Conservation (phyloP, 805 yeast species). For the Metschnikowia bowlesiae region DNA sequence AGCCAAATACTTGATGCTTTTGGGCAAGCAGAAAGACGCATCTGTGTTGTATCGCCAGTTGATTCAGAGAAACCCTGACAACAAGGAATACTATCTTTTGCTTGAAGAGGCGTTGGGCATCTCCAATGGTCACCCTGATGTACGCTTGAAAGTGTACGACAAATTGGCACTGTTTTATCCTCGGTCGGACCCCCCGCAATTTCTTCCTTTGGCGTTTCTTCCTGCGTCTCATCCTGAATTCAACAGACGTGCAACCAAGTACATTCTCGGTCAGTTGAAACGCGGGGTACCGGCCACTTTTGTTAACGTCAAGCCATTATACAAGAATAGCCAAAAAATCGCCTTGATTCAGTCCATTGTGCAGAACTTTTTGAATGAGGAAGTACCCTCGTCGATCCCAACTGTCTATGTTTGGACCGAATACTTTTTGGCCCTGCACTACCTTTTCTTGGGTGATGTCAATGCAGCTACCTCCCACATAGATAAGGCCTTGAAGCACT, state of each 20-base stretch:
- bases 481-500: slow-evolving; percentile 60
- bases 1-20: slow-evolving; percentile 57
- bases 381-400: slow-evolving; percentile 32
- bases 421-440: slow-evolving; percentile 77
- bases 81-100: slow-evolving; percentile 56
- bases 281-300: slow-evolving; percentile 90
- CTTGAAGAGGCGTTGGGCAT: slow-evolving; percentile 65
- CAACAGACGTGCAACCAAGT: slow-evolving; percentile 43
- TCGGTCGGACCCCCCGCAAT: slow-evolving; percentile 72
- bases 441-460: slow-evolving; percentile 51
- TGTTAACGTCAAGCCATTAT: slow-evolving; percentile 77
- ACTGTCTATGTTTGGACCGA: slow-evolving; percentile 61
- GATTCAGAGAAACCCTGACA: slow-evolving; percentile 83
- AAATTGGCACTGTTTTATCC: slow-evolving; percentile 72
- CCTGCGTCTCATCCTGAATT: slow-evolving; percentile 49
- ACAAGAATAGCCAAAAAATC: slow-evolving; percentile 40
- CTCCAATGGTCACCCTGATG: slow-evolving; percentile 38
- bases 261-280: slow-evolving; percentile 57
- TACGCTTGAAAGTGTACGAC: slow-evolving; percentile 57
- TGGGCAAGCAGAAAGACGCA: slow-evolving; percentile 61
- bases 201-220: slow-evolving; percentile 72
- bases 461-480: slow-evolving; percentile 52
- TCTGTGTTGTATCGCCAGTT: slow-evolving; percentile 62
- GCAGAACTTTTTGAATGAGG: slow-evolving; percentile 37
- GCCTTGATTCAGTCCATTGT: slow-evolving; percentile 53